Evolutionary conservation across 139 green algal species (phyloP).

Genomic region (Yamagishiella unicocca): DNA sequence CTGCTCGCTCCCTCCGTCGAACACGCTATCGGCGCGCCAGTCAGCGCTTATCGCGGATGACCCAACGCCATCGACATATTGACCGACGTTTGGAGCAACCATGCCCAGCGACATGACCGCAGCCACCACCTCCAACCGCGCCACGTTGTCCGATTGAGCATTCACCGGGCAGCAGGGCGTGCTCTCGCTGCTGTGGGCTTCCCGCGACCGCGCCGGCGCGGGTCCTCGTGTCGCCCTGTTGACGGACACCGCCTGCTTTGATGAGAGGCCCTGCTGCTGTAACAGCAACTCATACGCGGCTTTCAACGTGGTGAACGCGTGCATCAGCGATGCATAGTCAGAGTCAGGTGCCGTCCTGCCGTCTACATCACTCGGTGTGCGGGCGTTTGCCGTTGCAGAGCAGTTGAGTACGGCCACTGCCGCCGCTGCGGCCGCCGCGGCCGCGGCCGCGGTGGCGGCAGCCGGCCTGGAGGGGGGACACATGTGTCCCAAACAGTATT

Average conservation of each 20-base stretch:
- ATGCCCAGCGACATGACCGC: neutral
- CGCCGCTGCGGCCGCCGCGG: neutral
- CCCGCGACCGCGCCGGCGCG: neutral
- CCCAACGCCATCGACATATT: neutral
- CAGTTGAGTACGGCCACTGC: neutral
- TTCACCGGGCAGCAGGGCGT: neutral
- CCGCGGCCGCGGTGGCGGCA: neutral
- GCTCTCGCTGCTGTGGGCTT: neutral
- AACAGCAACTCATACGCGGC: constrained; percentile 18
- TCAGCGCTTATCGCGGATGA: constrained; percentile 4
- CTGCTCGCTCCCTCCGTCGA: neutral
- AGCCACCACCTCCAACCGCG: neutral
- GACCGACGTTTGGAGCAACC: neutral
- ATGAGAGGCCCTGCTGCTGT: neutral
- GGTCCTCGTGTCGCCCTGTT: no score
- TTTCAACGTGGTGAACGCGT: constrained; percentile 14
- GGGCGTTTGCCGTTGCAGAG: neutral
- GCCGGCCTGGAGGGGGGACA: no score
- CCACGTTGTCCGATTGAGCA: neutral
- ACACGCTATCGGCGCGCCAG: neutral
- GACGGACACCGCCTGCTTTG: neutral
- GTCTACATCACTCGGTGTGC: no score
- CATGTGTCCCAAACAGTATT: neutral
- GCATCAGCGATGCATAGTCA: constrained; percentile 32
- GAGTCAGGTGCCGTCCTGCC: no score